These are phyloP conservation scores for Withania somnifera DNA, from an alignment of 305 asterid species.

Conservation along the genomic window DNA sequence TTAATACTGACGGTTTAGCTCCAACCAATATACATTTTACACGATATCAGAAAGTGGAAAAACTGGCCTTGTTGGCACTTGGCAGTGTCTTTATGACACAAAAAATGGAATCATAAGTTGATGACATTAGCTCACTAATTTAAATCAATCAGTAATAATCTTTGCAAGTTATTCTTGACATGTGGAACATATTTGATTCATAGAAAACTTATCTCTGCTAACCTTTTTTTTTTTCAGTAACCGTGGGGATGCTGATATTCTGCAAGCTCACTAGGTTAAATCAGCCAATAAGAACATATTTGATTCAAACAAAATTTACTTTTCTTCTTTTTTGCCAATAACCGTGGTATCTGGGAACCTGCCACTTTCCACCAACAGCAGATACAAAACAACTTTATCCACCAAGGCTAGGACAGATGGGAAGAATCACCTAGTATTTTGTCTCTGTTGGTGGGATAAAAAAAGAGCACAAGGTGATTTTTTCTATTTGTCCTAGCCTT, in stretches of 20 bases:
- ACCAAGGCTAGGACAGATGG: no score
- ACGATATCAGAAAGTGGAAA: background rate
- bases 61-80: background rate
- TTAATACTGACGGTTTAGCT: background rate
- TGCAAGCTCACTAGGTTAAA: no score
- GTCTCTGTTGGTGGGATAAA: no score
- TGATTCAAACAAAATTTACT: no score
- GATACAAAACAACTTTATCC: no score
- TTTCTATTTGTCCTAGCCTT: no score
- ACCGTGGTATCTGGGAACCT: no score
- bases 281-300: no score
- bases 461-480: no score
- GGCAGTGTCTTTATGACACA: background rate
- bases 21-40: background rate
- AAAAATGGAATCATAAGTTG: conserved; percentile 17
- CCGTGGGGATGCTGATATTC: background rate
- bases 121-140: background rate
- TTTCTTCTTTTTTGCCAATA: no score
- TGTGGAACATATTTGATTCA: background rate
- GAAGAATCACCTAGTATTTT: no score
- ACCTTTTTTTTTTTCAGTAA: background rate
- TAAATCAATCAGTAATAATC: background rate
- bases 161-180: background rate
- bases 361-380: no score
- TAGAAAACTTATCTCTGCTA: background rate